Conservation (phyloP, 441 rosid species). For the Adansonia gregorii region DNA sequence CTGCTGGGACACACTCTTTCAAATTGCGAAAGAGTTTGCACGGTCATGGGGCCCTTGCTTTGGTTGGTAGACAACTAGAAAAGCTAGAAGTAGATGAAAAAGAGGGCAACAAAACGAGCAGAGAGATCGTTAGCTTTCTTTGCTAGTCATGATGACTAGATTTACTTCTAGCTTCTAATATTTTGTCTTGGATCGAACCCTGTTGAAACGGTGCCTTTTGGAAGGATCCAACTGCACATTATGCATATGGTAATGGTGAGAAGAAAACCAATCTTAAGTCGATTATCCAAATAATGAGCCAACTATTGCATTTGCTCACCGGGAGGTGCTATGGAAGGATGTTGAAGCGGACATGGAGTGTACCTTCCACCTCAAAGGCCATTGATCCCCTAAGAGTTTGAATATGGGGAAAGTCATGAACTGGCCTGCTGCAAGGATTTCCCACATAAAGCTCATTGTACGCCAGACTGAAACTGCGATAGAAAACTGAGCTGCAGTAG, state of each 20-base stretch:
- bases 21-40: too few species aligned
- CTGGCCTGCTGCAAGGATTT: slow-evolving; percentile 23
- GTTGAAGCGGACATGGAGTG: not conserved
- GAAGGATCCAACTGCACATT: slow-evolving; percentile 11
- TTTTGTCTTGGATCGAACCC: not conserved
- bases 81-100: too few species aligned
- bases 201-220: not conserved
- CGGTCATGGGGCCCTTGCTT: too few species aligned
- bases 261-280: slow-evolving; percentile 15
- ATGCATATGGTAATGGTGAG: slow-evolving; percentile 13
- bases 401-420: slow-evolving; percentile 18
- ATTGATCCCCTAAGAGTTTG: slow-evolving; percentile 25
- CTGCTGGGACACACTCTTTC: too few species aligned
- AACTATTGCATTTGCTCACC: not conserved
- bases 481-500: slow-evolving; percentile 21
- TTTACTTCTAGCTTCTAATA: too few species aligned
- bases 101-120: too few species aligned
- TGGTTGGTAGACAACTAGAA: too few species aligned
- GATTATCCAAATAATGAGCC: slow-evolving; percentile 11
- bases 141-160: too few species aligned
- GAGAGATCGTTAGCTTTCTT: too few species aligned
- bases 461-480: slow-evolving; percentile 21
- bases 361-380: slow-evolving; percentile 21
- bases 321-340: not conserved
- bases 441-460: slow-evolving; percentile 17